phyloP scores from a whole-genome alignment of 306 rosid species.

The Rosa rugosa region DNA sequence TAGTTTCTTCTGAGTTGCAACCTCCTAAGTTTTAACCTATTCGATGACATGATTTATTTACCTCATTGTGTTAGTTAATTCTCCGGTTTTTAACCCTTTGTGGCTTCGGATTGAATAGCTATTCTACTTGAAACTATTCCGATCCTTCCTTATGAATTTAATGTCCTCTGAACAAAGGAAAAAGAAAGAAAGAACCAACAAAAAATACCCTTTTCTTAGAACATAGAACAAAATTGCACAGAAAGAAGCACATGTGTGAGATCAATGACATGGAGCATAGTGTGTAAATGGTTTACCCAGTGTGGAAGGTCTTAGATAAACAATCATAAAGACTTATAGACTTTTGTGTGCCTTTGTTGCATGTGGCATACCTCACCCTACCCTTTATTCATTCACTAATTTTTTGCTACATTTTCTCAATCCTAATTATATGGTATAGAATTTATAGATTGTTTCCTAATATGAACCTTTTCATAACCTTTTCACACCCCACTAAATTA shows the following conservation, averaged over 20 bases:
- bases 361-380: conserved; percentile 3
- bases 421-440: neutral
- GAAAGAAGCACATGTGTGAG: neutral
- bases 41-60: neutral
- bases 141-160: neutral
- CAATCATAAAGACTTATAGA: neutral
- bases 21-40: neutral
- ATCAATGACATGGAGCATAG: neutral
- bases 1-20: neutral
- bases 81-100: neutral
- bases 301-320: neutral
- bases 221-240: neutral
- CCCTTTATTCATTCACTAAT: neutral
- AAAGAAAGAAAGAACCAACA: neutral
- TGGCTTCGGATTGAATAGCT: neutral
- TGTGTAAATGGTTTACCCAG: neutral
- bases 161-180: neutral
- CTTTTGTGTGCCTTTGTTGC: conserved; percentile 10
- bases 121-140: neutral
- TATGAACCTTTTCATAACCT: neutral
- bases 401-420: neutral
- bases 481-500: neutral
- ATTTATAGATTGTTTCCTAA: neutral
- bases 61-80: neutral
- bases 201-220: neutral